phyloP scores from a whole-genome alignment of 129 eudicot genomes.

The Tagetes erecta region DNA sequence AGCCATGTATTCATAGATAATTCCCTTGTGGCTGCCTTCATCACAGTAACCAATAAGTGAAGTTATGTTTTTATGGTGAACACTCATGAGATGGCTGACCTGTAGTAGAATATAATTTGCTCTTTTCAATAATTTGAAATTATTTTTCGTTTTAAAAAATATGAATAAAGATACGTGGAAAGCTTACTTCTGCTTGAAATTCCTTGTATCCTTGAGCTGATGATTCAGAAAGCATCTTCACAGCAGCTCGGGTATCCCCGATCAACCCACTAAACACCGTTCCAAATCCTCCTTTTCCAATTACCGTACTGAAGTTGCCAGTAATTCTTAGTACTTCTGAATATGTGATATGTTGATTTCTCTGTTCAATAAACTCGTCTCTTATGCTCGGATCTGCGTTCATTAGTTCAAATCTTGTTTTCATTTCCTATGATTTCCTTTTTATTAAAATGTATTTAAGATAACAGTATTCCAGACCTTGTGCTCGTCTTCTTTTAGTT shows the following conservation, averaged over 20 bases:
- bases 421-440: background rate
- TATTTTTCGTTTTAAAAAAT: background rate
- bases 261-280: constrained; percentile 43
- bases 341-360: constrained; percentile 31
- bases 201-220: constrained; percentile 41
- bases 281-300: constrained; percentile 66
- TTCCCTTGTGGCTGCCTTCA: constrained; percentile 16
- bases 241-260: constrained; percentile 42
- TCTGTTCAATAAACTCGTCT: constrained; percentile 16
- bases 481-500: constrained; percentile 10
- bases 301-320: constrained; percentile 31
- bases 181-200: constrained; percentile 45
- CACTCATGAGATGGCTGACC: constrained; percentile 10
- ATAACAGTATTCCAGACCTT: constrained; percentile 26
- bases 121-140: background rate
- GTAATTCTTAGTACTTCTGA: constrained; percentile 42
- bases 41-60: constrained; percentile 17
- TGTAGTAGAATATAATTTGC: background rate
- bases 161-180: background rate
- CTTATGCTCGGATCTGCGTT: constrained; percentile 6
- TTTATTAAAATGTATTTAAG: background rate
- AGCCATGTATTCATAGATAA: constrained; percentile 19
- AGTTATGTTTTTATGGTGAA: constrained; percentile 16
- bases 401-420: background rate
- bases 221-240: constrained; percentile 51